A percentile compares a stretch with the other conserved stretches of the same genome.
Evolutionary conservation across 2,329 filamentous ascomycete species (phyloP).

Genomic region (Tolypocladium nubicola): DNA sequence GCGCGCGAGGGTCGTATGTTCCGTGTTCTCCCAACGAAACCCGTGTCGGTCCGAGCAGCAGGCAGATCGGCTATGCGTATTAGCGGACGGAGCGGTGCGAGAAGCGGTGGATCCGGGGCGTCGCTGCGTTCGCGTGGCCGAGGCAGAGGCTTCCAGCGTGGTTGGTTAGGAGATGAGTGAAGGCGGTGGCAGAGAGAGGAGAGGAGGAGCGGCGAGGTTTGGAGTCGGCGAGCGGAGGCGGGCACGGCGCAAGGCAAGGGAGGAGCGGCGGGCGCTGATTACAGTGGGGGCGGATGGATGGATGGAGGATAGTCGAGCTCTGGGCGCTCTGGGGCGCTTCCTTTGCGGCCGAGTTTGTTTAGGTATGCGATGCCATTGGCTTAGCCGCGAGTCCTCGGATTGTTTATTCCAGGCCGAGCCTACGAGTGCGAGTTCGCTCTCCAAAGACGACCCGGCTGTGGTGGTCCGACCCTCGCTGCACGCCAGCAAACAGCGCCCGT

Average conservation of each 20-base stretch:
- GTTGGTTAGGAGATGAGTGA: background rate
- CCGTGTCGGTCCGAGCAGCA: background rate
- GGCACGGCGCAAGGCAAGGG: background rate
- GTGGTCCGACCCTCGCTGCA: background rate
- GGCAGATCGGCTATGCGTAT: background rate
- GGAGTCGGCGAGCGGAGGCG: background rate
- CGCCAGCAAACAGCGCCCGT: too few species aligned
- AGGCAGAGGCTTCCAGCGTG: background rate
- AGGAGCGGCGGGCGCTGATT: background rate
- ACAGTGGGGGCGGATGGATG: background rate
- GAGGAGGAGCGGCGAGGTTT: background rate
- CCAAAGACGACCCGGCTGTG: background rate
- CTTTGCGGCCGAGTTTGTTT: too few species aligned
- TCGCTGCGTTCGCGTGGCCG: background rate
- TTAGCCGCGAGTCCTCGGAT: too few species aligned
- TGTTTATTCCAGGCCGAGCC: too few species aligned
- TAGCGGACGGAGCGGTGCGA: background rate
- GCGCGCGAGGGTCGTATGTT: background rate
- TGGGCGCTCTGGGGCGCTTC: too few species aligned
- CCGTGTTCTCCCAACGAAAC: background rate
- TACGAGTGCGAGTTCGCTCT: background rate
- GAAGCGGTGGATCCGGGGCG: background rate
- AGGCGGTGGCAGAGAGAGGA: background rate
- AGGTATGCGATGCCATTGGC: too few species aligned
- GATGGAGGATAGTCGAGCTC: too few species aligned